Conservation (phyloP, 75 land plant species). For the Adiantum capillusveneris region DNA sequence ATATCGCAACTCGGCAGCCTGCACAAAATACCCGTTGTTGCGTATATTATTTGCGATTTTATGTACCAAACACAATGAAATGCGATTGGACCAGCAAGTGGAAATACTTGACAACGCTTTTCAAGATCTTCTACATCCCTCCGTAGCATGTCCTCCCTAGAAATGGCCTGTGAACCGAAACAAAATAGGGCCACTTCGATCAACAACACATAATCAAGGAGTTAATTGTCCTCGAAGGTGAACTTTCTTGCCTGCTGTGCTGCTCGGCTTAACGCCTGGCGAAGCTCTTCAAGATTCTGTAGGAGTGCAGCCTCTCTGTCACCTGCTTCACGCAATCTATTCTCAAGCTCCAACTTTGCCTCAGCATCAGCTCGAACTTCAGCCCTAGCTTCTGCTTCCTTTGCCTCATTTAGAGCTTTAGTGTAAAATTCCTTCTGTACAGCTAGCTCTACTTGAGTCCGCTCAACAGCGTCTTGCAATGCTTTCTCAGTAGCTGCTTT, state of each 20-base stretch:
- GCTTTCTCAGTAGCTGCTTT: constrained; percentile 88
- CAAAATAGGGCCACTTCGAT: no score
- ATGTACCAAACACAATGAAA: no score
- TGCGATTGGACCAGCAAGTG: no score
- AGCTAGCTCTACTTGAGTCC: constrained; percentile 79
- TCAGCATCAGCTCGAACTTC: constrained; percentile 86
- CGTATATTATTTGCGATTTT: no score
- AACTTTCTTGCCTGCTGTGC: constrained; percentile 68
- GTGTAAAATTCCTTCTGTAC: constrained; percentile 86
- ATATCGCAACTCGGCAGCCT: constrained; percentile 95
- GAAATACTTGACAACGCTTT: constrained; percentile 93
- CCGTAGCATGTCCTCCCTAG: constrained; percentile 74
- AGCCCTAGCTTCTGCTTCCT: constrained; percentile 88
- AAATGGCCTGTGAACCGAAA: constrained; percentile 49
- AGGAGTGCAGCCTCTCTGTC: constrained; percentile 83
- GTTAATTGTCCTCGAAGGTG: neutral
- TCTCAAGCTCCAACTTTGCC: constrained; percentile 77
- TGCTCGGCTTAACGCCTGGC: constrained; percentile 72
- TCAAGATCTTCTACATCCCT: constrained; percentile 92
- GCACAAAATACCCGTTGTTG: no score
- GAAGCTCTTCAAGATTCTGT: constrained; percentile 88
- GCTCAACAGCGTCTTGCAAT: constrained; percentile 91
- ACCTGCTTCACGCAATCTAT: constrained; percentile 61
- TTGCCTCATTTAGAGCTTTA: constrained; percentile 81
- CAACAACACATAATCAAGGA: neutral